Conservation (phyloP, 2,329 filamentous ascomycete genomes). For the Anthostomella pinea region DNA sequence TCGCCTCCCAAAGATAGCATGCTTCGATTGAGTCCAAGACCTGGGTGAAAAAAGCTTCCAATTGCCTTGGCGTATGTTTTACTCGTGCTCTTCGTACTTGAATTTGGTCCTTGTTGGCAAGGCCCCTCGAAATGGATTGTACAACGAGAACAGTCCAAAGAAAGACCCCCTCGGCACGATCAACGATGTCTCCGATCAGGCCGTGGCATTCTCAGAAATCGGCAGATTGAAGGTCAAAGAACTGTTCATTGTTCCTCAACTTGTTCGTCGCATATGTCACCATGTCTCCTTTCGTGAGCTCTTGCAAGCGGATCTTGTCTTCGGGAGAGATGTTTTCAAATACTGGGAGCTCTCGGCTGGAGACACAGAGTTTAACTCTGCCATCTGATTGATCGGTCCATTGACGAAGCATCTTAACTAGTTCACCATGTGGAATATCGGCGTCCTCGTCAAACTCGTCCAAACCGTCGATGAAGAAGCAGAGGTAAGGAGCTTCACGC, state of each 20-base stretch:
- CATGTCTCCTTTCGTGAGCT: conserved; percentile 11
- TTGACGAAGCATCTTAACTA: conserved; percentile 9
- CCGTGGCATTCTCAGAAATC: neutral
- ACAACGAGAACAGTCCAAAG: conserved; percentile 17
- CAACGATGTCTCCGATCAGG: conserved; percentile 1
- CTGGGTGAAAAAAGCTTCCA: neutral
- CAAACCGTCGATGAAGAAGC: conserved; percentile 14
- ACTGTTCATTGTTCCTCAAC: neutral
- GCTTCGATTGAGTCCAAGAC: neutral
- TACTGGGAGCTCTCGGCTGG: conserved; percentile 15
- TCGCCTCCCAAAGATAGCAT: neutral
- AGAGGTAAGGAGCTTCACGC: neutral
- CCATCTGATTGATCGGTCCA: conserved; percentile 7
- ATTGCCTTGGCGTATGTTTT: neutral
- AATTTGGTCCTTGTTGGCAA: conserved; percentile 7
- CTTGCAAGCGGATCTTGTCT: conserved; percentile 9
- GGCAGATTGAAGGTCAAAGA: neutral
- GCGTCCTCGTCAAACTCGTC: conserved; percentile 14
- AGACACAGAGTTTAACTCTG: conserved; percentile 13
- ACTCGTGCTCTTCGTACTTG: neutral
- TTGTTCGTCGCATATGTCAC: neutral
- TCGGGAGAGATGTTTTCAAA: conserved; percentile 9
- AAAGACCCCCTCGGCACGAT: conserved; percentile 14
- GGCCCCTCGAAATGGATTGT: conserved; percentile 9
- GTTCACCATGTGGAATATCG: conserved; percentile 2